Conservation (phyloP, 257 asterid species). For the Jacaranda mimosifolia region DNA sequence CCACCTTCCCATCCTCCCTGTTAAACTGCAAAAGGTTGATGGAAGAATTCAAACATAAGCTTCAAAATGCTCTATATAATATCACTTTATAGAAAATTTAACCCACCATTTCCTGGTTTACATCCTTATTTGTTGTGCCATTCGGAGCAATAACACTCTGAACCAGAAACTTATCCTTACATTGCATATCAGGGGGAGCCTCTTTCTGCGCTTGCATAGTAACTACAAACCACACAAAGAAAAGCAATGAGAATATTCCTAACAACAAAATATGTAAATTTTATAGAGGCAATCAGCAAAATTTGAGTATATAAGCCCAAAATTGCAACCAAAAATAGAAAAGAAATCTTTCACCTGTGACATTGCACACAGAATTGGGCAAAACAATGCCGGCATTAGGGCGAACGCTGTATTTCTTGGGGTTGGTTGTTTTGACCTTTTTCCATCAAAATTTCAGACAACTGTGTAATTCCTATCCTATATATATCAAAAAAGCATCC, state of each 20-base stretch:
- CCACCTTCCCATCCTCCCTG: conserved; percentile 64
- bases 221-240: conserved; percentile 53
- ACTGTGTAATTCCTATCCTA: neutral
- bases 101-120: conserved; percentile 74
- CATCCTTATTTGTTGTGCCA: conserved; percentile 67
- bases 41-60: conserved; percentile 25
- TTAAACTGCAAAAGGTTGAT: conserved; percentile 58
- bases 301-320: neutral
- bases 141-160: conserved; percentile 80
- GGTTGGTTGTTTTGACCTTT: conserved; percentile 93
- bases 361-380: conserved; percentile 76
- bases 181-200: conserved; percentile 82
- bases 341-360: conserved; percentile 60
- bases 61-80: neutral
- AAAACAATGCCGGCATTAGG: conserved; percentile 83
- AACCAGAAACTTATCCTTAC: conserved; percentile 84
- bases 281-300: conserved; percentile 8
- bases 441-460: conserved; percentile 26
- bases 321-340: neutral
- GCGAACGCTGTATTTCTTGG: conserved; percentile 82
- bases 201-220: conserved; percentile 89
- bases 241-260: neutral
- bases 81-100: conserved; percentile 24
- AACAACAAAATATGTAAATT: neutral
- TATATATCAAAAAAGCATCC: neutral